These are phyloP conservation scores for Wickerhamiella azymoides DNA, from an alignment of 805 yeast species.

Conservation along the genomic window DNA sequence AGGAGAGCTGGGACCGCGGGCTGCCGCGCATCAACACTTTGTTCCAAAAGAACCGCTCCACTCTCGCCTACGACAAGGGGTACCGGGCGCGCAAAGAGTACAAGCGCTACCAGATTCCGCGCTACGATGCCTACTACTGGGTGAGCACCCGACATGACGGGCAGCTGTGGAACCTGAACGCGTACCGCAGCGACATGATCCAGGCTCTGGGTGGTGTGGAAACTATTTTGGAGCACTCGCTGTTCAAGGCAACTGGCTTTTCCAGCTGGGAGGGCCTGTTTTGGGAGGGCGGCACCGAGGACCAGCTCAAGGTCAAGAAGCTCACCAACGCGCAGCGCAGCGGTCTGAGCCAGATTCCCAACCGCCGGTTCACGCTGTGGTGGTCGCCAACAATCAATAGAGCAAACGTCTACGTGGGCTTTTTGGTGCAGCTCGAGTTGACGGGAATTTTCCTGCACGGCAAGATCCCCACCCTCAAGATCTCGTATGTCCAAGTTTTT, in stretches of 20 bases:
- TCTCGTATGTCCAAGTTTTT: slow-evolving; percentile 88
- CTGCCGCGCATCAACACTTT: slow-evolving; percentile 89
- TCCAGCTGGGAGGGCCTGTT: slow-evolving; percentile 97
- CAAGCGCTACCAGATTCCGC: slow-evolving; percentile 53
- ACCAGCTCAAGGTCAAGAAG: slow-evolving; percentile 84
- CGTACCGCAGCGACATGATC: slow-evolving; percentile 89
- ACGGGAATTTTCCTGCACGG: slow-evolving; percentile 97
- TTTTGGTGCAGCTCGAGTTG: slow-evolving; percentile 85
- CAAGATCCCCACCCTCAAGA: slow-evolving; percentile 91
- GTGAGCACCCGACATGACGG: slow-evolving; percentile 88
- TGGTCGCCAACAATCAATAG: slow-evolving; percentile 99
- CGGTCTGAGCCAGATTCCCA: slow-evolving; percentile 94
- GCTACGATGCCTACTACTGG: slow-evolving; percentile 95
- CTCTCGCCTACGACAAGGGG: slow-evolving; percentile 89
- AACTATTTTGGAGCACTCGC: slow-evolving; percentile 84
- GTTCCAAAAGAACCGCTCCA: slow-evolving; percentile 89
- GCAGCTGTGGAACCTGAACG: slow-evolving; percentile 81
- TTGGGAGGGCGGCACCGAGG: slow-evolving; percentile 98
- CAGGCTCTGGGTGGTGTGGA: slow-evolving; percentile 97
- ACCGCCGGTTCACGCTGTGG: slow-evolving; percentile 94
- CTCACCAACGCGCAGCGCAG: slow-evolving; percentile 95
- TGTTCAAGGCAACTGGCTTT: slow-evolving; percentile 94
- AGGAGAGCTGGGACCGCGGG: slow-evolving; percentile 93
- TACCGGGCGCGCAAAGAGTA: slow-evolving; percentile 73
- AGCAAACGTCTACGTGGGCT: slow-evolving; percentile 96